Evolutionary conservation across 169 alveolate species (phyloP).

Genomic region (Perkinsus olseni): DNA sequence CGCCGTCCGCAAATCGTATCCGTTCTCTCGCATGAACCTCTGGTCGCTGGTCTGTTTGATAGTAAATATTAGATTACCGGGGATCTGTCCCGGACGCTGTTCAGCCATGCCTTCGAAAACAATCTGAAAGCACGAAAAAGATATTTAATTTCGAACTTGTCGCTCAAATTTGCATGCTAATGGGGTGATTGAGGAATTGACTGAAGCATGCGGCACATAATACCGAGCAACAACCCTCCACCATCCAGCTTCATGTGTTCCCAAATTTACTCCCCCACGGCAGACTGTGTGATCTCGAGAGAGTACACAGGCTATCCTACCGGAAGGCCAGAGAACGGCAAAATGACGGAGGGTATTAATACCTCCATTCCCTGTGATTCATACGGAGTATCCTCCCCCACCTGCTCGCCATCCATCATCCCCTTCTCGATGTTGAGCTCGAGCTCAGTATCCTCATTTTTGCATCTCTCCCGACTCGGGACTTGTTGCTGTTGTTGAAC

Average conservation of each 20-base stretch:
- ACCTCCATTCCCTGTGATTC: too few relatives aligned
- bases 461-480: slow-evolving; percentile 5
- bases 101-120: neutral
- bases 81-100: slow-evolving; percentile 9
- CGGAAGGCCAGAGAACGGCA: too few relatives aligned
- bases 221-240: too few relatives aligned
- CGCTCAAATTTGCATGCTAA: neutral
- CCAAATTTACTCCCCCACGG: too few relatives aligned
- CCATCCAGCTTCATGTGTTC: too few relatives aligned
- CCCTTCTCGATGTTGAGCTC: slow-evolving; percentile 7
- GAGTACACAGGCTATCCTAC: too few relatives aligned
- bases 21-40: neutral
- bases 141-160: neutral
- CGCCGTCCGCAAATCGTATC: neutral
- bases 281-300: too few relatives aligned
- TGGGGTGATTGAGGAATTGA: too few relatives aligned
- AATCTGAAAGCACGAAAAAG: neutral
- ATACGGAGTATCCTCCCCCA: neutral
- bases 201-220: too few relatives aligned
- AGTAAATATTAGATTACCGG: neutral
- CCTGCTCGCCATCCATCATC: slow-evolving; percentile 7
- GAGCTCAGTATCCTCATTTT: neutral
- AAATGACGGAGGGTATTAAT: too few relatives aligned
- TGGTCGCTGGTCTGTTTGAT: neutral
- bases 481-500: slow-evolving; percentile 15